A percentile compares a stretch with the other conserved stretches of the same genome.
Conservation (phyloP, 2,329 filamentous ascomycete species). For the Paecilomyces dactylethromorphus region DNA sequence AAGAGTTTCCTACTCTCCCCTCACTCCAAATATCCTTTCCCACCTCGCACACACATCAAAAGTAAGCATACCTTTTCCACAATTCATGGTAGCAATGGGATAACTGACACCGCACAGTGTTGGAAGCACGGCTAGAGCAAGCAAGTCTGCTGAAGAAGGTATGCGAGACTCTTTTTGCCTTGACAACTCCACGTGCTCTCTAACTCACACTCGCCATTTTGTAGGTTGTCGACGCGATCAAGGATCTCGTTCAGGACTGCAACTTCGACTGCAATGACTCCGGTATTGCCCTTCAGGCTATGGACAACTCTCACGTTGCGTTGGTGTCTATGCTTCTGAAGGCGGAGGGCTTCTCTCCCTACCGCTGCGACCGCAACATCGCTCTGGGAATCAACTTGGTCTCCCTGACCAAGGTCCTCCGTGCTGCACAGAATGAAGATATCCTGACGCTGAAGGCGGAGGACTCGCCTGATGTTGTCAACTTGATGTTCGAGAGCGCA, state of each 20-base stretch:
- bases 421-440: constrained; percentile 89
- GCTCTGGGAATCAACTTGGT: constrained; percentile 94
- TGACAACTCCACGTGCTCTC: neutral
- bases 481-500: constrained; percentile 88
- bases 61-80: constrained; percentile 16
- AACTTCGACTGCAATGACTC: constrained; percentile 99
- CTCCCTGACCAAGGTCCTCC: constrained; percentile 94
- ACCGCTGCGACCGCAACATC: constrained; percentile 98
- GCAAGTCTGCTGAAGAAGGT: constrained; percentile 94
- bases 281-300: constrained; percentile 94
- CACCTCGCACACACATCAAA: constrained; percentile 11
- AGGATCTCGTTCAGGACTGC: constrained; percentile 98
- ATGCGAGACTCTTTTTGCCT: constrained; percentile 16
- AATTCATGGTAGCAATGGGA: neutral
- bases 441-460: constrained; percentile 95
- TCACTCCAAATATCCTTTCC: neutral
- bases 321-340: constrained; percentile 99
- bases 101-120: constrained; percentile 48
- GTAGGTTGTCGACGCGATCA: constrained; percentile 96
- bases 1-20: neutral
- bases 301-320: constrained; percentile 99
- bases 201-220: constrained; percentile 6
- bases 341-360: constrained; percentile 87
- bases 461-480: constrained; percentile 91
- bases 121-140: constrained; percentile 96